Conservation (phyloP, 192 early-diverging fungal species). For the Chytriomyces hyalinus region DNA sequence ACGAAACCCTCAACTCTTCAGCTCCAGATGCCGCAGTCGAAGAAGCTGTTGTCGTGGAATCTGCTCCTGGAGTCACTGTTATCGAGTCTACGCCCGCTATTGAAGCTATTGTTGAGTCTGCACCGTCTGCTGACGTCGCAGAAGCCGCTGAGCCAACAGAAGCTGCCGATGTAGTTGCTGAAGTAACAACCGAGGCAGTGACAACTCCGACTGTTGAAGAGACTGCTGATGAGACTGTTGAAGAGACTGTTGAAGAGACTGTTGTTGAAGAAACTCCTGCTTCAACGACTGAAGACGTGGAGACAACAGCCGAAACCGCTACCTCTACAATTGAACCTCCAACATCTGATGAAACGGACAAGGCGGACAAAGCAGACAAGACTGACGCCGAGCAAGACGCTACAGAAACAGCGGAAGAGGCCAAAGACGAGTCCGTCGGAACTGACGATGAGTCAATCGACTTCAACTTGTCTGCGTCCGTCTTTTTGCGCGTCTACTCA, state of each 20-base stretch:
- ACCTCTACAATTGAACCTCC: not conserved
- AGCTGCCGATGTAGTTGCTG: not conserved
- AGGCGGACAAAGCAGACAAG: no score
- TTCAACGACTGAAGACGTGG: not conserved
- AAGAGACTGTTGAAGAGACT: not conserved
- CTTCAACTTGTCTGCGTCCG: slow-evolving; percentile 5
- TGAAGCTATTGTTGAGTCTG: not conserved
- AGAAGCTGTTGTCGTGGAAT: not conserved
- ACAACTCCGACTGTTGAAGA: not conserved
- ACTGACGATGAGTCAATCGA: not conserved
- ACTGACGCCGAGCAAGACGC: not conserved
- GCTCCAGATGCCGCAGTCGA: not conserved
- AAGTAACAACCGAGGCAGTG: not conserved
- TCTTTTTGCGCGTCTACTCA: slow-evolving; percentile 15
- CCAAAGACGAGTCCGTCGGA: not conserved
- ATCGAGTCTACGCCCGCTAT: not conserved
- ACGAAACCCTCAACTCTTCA: not conserved
- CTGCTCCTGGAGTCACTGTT: not conserved
- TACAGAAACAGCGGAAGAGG: not conserved
- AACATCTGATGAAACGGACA: not conserved
- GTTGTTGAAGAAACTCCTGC: not conserved
- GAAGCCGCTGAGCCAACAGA: not conserved
- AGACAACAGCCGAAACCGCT: not conserved
- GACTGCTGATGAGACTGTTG: not conserved
- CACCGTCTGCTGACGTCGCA: not conserved